These are phyloP conservation scores for Gnomoniopsis sp. DNA, from an alignment of 2,329 filamentous ascomycete genomes.

Conservation along the genomic window DNA sequence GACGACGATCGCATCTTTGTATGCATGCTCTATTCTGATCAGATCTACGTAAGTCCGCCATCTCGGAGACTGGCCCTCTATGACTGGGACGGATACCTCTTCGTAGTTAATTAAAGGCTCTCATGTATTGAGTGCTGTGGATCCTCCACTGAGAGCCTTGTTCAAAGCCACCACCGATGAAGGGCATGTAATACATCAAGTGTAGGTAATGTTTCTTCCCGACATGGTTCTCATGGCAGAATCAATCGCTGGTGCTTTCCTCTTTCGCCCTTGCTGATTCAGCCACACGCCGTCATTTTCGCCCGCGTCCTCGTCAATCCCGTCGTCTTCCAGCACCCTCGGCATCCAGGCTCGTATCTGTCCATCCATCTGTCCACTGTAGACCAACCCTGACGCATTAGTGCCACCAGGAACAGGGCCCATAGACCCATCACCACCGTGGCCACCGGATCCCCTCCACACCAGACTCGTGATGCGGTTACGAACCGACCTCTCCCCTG, in stretches of 20 bases:
- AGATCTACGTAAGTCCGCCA: too few species aligned
- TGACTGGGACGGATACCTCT: too few species aligned
- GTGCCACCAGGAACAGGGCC: constrained; percentile 59
- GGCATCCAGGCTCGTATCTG: constrained; percentile 79
- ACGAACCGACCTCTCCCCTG: constrained; percentile 54
- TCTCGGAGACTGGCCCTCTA: too few species aligned
- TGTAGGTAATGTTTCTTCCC: constrained; percentile 66
- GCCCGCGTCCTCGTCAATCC: constrained; percentile 40
- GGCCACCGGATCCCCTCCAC: constrained; percentile 66
- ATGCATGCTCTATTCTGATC: too few species aligned
- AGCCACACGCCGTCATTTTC: constrained; percentile 32
- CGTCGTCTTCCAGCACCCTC: constrained; percentile 37
- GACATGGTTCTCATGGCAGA: constrained; percentile 78
- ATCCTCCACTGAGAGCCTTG: background rate
- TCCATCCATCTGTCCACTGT: constrained; percentile 81
- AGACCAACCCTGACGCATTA: constrained; percentile 56
- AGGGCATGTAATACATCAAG: background rate
- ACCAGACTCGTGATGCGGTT: constrained; percentile 71
- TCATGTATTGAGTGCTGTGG: too few species aligned
- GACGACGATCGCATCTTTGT: too few species aligned
- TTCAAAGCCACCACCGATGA: background rate
- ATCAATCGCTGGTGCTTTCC: constrained; percentile 75
- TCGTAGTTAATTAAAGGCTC: too few species aligned
- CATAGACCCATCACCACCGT: constrained; percentile 43
- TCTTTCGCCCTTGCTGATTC: constrained; percentile 48